Base-by-base conservation (phyloP, 257 asterid species). In the Nicotiana otophora region DNA sequence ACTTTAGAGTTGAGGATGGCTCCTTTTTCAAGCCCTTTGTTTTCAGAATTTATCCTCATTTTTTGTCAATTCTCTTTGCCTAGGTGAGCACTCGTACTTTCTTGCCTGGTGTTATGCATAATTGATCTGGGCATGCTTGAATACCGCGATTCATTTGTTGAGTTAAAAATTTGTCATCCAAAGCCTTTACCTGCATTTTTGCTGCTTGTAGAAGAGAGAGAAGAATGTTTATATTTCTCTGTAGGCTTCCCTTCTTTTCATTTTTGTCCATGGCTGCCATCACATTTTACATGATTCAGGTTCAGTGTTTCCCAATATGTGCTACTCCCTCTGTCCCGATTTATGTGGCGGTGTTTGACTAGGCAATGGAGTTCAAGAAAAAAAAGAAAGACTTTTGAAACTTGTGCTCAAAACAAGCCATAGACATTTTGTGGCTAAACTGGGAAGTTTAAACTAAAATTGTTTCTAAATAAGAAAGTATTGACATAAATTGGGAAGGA, bases 121-220 rank as follows among this genome's bases (percentile, higher is more conserved):
- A 72, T 72, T 46, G 60, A 23, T 16, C 79, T 72, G 36, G 10
- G 57, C 61, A 72, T 72, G 79, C 34, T 28, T 72, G 39, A 72
- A 54, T 72, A 72, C n/a, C 15, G 79, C 26, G 14, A 23, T 6
- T 46, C 60, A 46, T 72, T 70, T 68, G 7, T 72, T 3, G 9
- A 51, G 23, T 63, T 74, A 74, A 48, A 74, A 14, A 26, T 33
- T 33, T 51, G 63, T 74, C 42, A 48, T 74, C 78, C 80, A 74
- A 48, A 48, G 8, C 63, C 42, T 42, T 72, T 26, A 51, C 63
- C 63, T 46, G 63, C 80, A 48, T n/a, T 51, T 26, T 51, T 26
- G 16, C 62, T 74, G 80, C 42, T 51, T 74, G 11, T 74, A 61
- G 63, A 74, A 74, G 80, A 48, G 33, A 74, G 57, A 53, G 63